Percentiles rank a stretch among this genome's conserved stretches.
phyloP scores from a whole-genome alignment of 202 grass and related monocot species.

The Dendrocalamus latiflorus region DNA sequence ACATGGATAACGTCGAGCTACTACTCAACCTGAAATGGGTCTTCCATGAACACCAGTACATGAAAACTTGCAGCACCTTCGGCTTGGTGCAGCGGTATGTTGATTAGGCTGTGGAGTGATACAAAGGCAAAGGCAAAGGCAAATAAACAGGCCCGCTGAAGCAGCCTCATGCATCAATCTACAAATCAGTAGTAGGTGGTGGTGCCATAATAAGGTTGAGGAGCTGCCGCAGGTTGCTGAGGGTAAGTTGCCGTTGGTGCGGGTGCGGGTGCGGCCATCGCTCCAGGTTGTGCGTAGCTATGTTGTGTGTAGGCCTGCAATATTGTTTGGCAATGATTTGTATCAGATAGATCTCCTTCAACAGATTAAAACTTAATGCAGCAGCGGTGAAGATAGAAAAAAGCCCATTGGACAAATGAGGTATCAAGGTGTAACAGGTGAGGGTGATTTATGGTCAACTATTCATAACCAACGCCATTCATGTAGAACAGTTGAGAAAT shows the following conservation, averaged over 20 bases:
- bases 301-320: conserved; percentile 61
- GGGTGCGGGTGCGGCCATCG: conserved; percentile 30
- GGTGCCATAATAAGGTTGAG: conserved; percentile 47
- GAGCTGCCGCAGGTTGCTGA: conserved; percentile 56
- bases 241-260: conserved; percentile 35
- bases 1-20: not conserved
- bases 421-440: not conserved
- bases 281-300: conserved; percentile 49
- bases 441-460: not conserved
- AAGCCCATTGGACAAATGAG: not conserved
- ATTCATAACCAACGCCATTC: not conserved
- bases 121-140: no score
- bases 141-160: not conserved
- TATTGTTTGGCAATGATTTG: not conserved
- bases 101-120: no score
- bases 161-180: not conserved
- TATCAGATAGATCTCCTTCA: not conserved
- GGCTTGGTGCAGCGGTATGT: no score
- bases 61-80: no score
- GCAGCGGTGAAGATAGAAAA: not conserved
- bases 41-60: no score
- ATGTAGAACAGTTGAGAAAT: not conserved
- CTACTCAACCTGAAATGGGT: no score
- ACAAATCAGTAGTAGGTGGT: conserved; percentile 56
- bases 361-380: not conserved